Percentiles rank a stretch among this genome's conserved stretches.
phyloP scores from a whole-genome alignment of 2,329 filamentous ascomycete species.

The Cadophora malorum region DNA sequence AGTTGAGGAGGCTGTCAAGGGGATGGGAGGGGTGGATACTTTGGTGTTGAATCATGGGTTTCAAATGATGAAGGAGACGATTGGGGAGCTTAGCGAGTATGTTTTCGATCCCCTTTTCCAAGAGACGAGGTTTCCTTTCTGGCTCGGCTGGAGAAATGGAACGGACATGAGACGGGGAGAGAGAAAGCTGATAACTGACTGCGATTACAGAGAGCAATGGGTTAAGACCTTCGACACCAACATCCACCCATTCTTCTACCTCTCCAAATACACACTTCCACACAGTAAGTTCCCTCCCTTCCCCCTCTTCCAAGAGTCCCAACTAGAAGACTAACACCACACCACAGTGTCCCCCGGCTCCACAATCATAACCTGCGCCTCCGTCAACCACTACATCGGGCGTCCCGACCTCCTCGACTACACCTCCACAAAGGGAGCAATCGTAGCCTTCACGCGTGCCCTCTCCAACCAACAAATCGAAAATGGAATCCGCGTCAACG shows the following conservation, averaged over 20 bases:
- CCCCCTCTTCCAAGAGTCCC: background rate
- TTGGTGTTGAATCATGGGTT: constrained; percentile 77
- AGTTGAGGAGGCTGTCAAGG: constrained; percentile 68
- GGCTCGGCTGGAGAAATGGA: background rate
- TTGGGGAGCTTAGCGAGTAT: constrained; percentile 72
- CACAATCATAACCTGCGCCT: constrained; percentile 85
- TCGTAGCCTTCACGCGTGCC: constrained; percentile 72
- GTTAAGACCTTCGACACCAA: constrained; percentile 80
- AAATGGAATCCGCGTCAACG: constrained; percentile 71
- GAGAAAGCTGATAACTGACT: background rate
- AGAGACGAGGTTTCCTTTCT: background rate
- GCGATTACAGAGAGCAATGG: constrained; percentile 71
- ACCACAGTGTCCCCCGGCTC: constrained; percentile 65
- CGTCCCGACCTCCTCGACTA: constrained; percentile 80
- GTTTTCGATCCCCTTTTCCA: constrained; percentile 40
- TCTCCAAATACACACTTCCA: constrained; percentile 77
- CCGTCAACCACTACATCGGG: constrained; percentile 83
- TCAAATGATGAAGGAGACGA: constrained; percentile 76
- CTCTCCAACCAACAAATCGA: constrained; percentile 26
- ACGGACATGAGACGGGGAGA: background rate
- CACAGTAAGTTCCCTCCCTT: constrained; percentile 53
- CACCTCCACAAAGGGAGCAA: constrained; percentile 78
- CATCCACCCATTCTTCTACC: constrained; percentile 82
- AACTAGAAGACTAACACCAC: background rate
- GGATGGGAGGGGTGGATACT: constrained; percentile 75